phyloP scores from a whole-genome alignment of 345 rosid species.

The Eucalyptus marginata region DNA sequence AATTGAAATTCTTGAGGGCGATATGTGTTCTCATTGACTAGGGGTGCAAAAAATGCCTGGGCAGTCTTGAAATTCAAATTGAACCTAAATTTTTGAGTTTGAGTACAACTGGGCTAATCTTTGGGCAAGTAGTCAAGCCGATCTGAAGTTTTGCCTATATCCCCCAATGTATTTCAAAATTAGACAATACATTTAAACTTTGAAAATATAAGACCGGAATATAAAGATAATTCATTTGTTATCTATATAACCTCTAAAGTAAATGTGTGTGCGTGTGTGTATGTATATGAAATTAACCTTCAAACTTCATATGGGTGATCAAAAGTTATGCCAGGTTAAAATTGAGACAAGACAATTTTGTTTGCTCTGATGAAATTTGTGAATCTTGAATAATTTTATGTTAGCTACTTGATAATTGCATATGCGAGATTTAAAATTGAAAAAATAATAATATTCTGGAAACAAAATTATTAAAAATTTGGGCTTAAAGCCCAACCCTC shows the following conservation, averaged over 20 bases:
- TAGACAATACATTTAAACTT: no score
- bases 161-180: neutral
- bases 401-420: neutral
- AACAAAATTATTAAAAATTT: no score
- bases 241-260: no score
- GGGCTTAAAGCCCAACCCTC: neutral
- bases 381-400: neutral
- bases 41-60: neutral
- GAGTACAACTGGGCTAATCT: neutral
- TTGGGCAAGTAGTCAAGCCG: neutral
- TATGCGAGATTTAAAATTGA: neutral
- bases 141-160: accelerated
- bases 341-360: neutral
- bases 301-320: no score
- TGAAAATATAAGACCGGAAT: accelerated
- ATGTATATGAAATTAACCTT: neutral
- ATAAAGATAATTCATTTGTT: no score
- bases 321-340: neutral
- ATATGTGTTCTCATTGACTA: neutral
- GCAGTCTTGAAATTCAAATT: accelerated
- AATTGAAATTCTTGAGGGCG: neutral
- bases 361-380: neutral
- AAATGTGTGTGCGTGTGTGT: no score
- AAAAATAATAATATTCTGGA: neutral
- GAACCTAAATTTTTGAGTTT: neutral